Percentiles rank a stretch among this genome's conserved stretches.
Conservation (phyloP, 2,329 filamentous ascomycete genomes). For the Neonectria punicea region DNA sequence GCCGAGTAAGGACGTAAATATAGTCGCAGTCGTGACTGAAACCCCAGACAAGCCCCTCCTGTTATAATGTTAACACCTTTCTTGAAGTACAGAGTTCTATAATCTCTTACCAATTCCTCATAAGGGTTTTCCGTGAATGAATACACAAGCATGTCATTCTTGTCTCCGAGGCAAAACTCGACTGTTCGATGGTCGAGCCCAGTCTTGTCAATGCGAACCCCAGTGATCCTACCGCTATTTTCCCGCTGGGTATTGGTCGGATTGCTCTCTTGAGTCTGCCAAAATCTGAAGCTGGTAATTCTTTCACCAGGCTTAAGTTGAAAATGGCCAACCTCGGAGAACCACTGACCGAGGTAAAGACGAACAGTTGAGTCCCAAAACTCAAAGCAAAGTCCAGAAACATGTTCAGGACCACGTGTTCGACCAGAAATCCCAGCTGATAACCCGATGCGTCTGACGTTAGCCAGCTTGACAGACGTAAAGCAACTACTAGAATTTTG, state of each 20-base stretch:
- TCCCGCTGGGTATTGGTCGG: not conserved
- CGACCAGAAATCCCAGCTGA: not conserved
- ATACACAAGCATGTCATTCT: not conserved
- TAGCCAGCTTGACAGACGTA: not conserved
- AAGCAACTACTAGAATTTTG: not conserved
- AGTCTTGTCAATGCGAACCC: conserved; percentile 6
- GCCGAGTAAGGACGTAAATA: not conserved
- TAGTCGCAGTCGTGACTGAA: not conserved
- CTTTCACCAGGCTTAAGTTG: not conserved
- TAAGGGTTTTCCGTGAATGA: not conserved
- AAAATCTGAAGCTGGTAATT: not conserved
- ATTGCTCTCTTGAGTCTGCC: conserved; percentile 1
- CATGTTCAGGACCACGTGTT: not conserved
- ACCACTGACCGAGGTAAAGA: conserved; percentile 20
- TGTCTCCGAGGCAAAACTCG: not conserved
- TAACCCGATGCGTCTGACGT: conserved; percentile 1
- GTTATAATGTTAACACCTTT: not conserved
- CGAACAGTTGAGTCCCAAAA: not conserved
- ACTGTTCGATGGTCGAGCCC: not conserved
- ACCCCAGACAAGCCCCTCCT: not conserved
- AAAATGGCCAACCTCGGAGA: not conserved
- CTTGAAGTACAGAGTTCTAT: not conserved
- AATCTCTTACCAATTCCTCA: conserved; percentile 6
- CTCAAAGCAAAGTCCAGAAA: conserved; percentile 20
- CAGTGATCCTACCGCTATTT: not conserved